Base-by-base conservation (phyloP, 768 basidiomycete species). In the Auriscalpium orientale region DNA sequence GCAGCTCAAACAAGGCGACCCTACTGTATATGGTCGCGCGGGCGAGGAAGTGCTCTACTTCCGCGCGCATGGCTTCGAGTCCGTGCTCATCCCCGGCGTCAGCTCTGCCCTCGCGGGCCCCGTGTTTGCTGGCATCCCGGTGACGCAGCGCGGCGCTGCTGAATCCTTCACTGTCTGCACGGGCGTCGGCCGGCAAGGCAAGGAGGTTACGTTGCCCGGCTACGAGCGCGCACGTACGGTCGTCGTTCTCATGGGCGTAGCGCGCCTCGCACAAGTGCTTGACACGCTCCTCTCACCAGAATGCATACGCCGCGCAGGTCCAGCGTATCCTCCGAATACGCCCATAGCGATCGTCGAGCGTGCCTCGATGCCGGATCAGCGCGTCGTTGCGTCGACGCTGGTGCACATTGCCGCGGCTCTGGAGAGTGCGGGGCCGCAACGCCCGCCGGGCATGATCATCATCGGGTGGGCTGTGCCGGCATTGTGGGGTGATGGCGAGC, bases 1-100 rank as follows among this genome's bases (percentile, higher is more conserved):
- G 20, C 50, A 92, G 89, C 77, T 99, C 16, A 98, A 99, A 73
- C 97, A 98, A 76, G 97, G 97, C 12, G 97, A 99, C 67, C 97
- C 97, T 11, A 85, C 88, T 15, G 83, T 99, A 0, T 99, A 97
- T 66, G 97, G 91, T 3, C 85, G 97, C 21, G 88, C 88, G 0
- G 95, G 95, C 34, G 95, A 98, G 67, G 97, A 99, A 71, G 83
- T 98, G 1, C 77, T 95, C 20, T 92, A 88, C 72, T 95, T 98
- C 80, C 84, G 95, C 12, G 71, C 82, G 48, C 84, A 85, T 48
- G 95, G 93, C 2, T 89, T 87, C 68, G 87, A 92, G 60, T 82
- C 87, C 4, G 72, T 90, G 58, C 81, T 98, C 61, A 76, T 98
- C 16, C 97, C 97, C 0, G 97, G 97, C 2, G 82, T 99, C 33